These are phyloP conservation scores for Globisporangium nunn DNA, from an alignment of 352 stramenopile species.

Conservation along the genomic window DNA sequence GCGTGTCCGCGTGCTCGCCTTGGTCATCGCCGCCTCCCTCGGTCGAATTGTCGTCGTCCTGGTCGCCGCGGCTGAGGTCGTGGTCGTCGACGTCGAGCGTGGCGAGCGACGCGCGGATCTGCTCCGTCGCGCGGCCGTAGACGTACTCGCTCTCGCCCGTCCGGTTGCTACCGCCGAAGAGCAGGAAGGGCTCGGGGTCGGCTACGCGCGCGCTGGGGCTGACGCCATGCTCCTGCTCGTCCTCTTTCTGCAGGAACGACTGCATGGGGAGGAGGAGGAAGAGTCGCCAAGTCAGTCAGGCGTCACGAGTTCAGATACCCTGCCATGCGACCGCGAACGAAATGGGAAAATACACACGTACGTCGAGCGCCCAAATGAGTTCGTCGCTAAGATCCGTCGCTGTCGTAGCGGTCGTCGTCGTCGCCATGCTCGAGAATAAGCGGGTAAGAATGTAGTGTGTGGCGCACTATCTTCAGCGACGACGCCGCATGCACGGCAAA, in stretches of 20 bases:
- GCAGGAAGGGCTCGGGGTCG: constrained; percentile 42
- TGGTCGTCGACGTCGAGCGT: constrained; percentile 1
- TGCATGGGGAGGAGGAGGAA: constrained; percentile 5
- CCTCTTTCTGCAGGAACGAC: constrained; percentile 39
- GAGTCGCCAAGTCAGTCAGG: background rate
- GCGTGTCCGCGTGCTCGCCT: constrained; percentile 19
- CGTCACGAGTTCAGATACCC: background rate
- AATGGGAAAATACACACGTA: constrained; percentile 21
- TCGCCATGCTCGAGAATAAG: background rate
- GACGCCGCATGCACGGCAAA: constrained; percentile 7
- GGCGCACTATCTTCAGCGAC: background rate
- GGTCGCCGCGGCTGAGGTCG: background rate
- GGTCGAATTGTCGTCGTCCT: constrained; percentile 13
- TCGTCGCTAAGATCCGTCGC: constrained; percentile 60
- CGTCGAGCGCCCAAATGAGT: constrained; percentile 61
- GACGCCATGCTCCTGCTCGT: constrained; percentile 19
- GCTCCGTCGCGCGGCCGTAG: constrained; percentile 23
- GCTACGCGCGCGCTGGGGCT: constrained; percentile 25
- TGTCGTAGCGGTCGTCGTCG: constrained; percentile 16
- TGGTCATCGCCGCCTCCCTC: constrained; percentile 29
- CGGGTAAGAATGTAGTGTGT: background rate
- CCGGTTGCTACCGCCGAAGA: constrained; percentile 8
- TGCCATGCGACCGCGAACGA: background rate
- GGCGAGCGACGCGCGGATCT: constrained; percentile 14
- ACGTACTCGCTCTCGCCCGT: constrained; percentile 42